Percentiles rank a stretch among this genome's conserved stretches.
phyloP scores from a whole-genome alignment of 2,329 filamentous ascomycete species.

The Trichoderma endophyticum region DNA sequence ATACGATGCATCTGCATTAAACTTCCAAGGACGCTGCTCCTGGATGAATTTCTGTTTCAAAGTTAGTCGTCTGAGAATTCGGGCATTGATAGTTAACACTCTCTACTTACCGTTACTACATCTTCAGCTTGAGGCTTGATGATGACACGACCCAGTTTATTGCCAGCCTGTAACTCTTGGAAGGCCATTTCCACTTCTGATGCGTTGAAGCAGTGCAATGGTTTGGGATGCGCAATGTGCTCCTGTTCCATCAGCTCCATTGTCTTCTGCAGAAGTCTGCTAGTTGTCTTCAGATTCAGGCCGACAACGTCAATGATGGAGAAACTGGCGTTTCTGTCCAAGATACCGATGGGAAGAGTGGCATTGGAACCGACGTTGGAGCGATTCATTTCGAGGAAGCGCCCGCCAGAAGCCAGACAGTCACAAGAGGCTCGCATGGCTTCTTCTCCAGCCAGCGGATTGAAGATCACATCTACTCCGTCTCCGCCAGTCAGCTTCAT shows the following conservation, averaged over 20 bases:
- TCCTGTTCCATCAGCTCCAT: constrained; percentile 19
- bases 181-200: constrained; percentile 16
- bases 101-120: constrained; percentile 8
- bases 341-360: constrained; percentile 20
- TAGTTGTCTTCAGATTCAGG: not conserved
- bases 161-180: constrained; percentile 20
- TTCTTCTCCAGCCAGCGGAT: constrained; percentile 31
- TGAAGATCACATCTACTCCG: constrained; percentile 37
- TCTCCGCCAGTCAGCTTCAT: constrained; percentile 26
- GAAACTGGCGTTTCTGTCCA: constrained; percentile 23
- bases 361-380: constrained; percentile 27
- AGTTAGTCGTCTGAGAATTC: not conserved
- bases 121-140: not conserved
- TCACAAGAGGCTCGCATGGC: constrained; percentile 32
- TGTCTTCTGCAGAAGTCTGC: constrained; percentile 18
- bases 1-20: no score
- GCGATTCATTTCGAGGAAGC: constrained; percentile 37
- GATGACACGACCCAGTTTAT: not conserved
- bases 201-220: constrained; percentile 5
- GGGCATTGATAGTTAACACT: no score
- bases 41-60: not conserved
- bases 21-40: no score
- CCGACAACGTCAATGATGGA: constrained; percentile 21
- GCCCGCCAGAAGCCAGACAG: constrained; percentile 34
- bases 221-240: not conserved